Percentiles rank a stretch among this genome's conserved stretches.
Conservation (phyloP, 495 filamentous ascomycete genomes). For the Ramalina peruviana region DNA sequence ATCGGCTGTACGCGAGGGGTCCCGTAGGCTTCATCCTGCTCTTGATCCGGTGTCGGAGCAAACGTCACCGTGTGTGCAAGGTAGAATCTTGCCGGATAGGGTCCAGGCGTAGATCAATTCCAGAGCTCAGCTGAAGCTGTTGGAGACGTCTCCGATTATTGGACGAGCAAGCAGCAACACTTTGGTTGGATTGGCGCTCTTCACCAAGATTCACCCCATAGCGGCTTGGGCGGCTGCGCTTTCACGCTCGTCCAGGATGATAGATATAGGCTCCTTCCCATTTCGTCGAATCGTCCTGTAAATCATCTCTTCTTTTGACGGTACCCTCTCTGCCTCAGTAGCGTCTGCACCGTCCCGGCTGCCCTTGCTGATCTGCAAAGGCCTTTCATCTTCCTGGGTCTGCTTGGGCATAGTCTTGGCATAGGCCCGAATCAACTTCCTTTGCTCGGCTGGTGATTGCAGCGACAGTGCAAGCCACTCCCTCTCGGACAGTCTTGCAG, state of each 20-base stretch:
- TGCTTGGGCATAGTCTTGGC: not conserved
- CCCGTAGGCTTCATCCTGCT: too few relatives aligned
- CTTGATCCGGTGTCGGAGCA: too few relatives aligned
- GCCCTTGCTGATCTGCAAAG: not conserved
- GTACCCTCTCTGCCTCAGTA: conserved; percentile 1
- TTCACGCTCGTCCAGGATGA: not conserved
- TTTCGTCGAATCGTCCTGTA: not conserved
- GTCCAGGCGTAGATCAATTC: too few relatives aligned
- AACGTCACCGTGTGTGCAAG: too few relatives aligned
- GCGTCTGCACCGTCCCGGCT: conserved; percentile 9
- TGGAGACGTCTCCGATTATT: too few relatives aligned
- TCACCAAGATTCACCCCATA: not conserved
- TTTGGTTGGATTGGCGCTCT: too few relatives aligned
- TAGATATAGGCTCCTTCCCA: not conserved
- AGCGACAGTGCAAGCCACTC: not conserved
- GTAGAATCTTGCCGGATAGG: too few relatives aligned
- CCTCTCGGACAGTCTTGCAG: not conserved
- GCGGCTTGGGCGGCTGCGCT: not conserved
- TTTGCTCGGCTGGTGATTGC: not conserved
- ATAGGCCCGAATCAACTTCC: conserved; percentile 2
- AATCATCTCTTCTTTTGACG: not conserved
- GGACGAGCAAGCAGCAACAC: too few relatives aligned
- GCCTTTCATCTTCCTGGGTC: not conserved
- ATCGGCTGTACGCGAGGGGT: too few relatives aligned
- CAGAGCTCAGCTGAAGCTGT: too few relatives aligned